Conservation (phyloP, 208 protist genomes). For the Trypanosoma mega region DNA sequence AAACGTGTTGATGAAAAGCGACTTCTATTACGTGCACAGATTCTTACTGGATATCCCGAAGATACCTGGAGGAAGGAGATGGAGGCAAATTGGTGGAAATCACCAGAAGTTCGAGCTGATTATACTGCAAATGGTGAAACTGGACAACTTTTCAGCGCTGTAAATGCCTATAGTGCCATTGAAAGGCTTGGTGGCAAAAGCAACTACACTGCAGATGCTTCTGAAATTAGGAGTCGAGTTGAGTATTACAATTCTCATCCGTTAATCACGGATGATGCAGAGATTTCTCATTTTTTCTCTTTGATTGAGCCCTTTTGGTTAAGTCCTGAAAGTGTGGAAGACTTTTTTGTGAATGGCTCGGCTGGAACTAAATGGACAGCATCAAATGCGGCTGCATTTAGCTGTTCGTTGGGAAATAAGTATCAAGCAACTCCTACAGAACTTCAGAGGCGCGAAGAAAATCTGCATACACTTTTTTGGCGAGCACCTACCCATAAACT, state of each 20-base stretch:
- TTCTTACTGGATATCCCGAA: conserved; percentile 17
- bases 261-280: conserved; percentile 11
- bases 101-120: conserved; percentile 29
- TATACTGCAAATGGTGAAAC: conserved; percentile 25
- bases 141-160: conserved; percentile 23
- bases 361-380: conserved; percentile 35
- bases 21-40: conserved; percentile 20
- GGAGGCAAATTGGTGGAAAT: conserved; percentile 39
- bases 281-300: conserved; percentile 20
- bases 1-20: conserved; percentile 22
- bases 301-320: conserved; percentile 33
- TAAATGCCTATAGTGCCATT: conserved; percentile 23
- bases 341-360: conserved; percentile 28
- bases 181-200: conserved; percentile 20
- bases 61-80: conserved; percentile 21
- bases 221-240: conserved; percentile 23
- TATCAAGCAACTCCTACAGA: conserved; percentile 19
- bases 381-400: conserved; percentile 22
- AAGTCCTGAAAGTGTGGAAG: conserved; percentile 28
- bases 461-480: conserved; percentile 30
- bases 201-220: conserved; percentile 22
- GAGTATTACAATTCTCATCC: conserved; percentile 22
- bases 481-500: conserved; percentile 3
- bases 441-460: conserved; percentile 22
- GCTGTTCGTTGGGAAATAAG: conserved; percentile 23